Evolutionary conservation across 805 yeast species (phyloP), one percentile per base, ranked within the genome.

Genomic region (Pichia californica): DNA sequence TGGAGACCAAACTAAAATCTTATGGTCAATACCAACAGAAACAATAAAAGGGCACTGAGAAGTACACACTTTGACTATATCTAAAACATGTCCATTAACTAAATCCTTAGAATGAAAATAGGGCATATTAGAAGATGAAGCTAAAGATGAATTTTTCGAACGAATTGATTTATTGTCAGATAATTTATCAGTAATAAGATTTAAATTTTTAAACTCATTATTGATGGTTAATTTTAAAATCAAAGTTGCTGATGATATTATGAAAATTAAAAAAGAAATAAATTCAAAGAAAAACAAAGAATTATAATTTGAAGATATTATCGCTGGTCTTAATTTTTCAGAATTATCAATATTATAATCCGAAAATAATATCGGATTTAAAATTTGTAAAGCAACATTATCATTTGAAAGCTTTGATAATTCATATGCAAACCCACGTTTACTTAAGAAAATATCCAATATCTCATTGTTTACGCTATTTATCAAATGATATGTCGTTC

Each of bases 1-100:
- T 4, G 88, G 88, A 0, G 85, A 81, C 94, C 94, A 86, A 10
- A 85, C 76, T 27, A 77, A 59, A 4, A 86, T 70, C 46, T 71
- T 75, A 52, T 83, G 88, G 53, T 86, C 94, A 55, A 87, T 64
- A 4, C 89, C 91, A 23, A 83, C 73, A 1, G 84, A 72, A 0
- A 85, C 78, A 20, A 84, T 69, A 52, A 83, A 81, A 3, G 87
- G 79, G 41, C 77, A 70, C 13, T 74, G 65, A 13, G 85, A 79
- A 0, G 87, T 73, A n/a, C 70, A 63, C 10, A 83, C 64, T 44
- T 71, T 72, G 28, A 82, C 69, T 4, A 84, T 70, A 57, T 87
- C 95, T 38, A 84, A 63, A 20, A 67, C 62, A 57, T 81, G 89
- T 5, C 79, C 79, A 25, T 65, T 58, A 14, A 70, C 44, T 33